Base-by-base conservation (phyloP, 768 basidiomycete genomes). In the Boletus tomentosulus region DNA sequence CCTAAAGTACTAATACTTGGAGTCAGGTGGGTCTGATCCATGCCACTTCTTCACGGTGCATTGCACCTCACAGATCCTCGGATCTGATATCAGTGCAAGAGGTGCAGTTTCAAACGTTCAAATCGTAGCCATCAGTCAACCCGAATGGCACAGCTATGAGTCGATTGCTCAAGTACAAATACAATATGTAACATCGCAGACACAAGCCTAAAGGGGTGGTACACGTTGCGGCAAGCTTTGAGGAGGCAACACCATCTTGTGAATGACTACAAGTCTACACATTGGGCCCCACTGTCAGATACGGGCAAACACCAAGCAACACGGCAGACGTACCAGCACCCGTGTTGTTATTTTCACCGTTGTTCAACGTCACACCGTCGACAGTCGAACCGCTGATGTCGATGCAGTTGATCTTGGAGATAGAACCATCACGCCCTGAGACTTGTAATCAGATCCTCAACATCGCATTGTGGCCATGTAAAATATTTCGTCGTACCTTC, bases 241-340 rank as follows among this genome's bases (percentile, higher is more conserved):
- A 3, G 39, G 25, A 6, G 51, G 51, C 30, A n/a, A 5, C 25
- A 7, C 4, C 46, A 15, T 37, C 24, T 50, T 56, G 38, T 63
- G 53, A 42, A 62, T 41, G 35, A 60, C n/a, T n/a, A n/a, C n/a
- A n/a, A n/a, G n/a, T n/a, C 61, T 62, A 37, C 6, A 37, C 2
- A 9, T n/a, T 13, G 3, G n/a, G n/a, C n/a, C n/a, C n/a, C n/a
- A n/a, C 13, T 50, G 37, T 44, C 43, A 44, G 13, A 28, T 15
- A 15, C 25, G n/a, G 13, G 15, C n/a, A 25, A 28, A 15, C 5
- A 27, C 25, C 1, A 19, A n/a, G 16, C 28, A 19, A 19, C 44
- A 31, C 9, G 27, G 8, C 13, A 7, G 25, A 57, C 62, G n/a
- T 7, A 62, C 62, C 55, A 22, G 55, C 50, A 9, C 62, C 62